These are phyloP conservation scores for Quercus alba DNA, from an alignment of 306 rosid genomes.

Conservation along the genomic window DNA sequence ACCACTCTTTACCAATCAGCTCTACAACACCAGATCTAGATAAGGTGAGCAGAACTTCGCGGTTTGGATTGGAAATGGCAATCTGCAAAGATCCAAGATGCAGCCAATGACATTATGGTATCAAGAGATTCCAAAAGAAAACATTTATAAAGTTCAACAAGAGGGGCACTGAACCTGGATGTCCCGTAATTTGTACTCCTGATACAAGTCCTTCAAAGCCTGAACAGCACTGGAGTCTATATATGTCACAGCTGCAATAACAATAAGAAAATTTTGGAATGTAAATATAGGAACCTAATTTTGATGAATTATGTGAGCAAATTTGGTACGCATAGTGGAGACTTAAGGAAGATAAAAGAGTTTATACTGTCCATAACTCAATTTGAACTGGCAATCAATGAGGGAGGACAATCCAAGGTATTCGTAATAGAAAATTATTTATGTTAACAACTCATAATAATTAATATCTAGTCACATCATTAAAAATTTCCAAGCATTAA, in stretches of 20 bases:
- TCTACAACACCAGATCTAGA: conserved; percentile 74
- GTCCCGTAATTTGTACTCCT: conserved; percentile 84
- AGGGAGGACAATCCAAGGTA: neutral
- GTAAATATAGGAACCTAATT: neutral
- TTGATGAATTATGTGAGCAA: conserved; percentile 8
- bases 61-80: conserved; percentile 84
- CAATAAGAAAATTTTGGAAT: conserved; percentile 14
- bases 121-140: neutral
- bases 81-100: conserved; percentile 51
- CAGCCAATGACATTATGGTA: conserved; percentile 1
- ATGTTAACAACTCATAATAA: too few relatives aligned
- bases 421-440: neutral
- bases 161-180: conserved; percentile 55
- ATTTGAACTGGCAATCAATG: neutral
- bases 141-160: neutral
- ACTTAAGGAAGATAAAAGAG: neutral
- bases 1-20: conserved; percentile 93
- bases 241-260: conserved; percentile 85
- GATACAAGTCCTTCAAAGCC: conserved; percentile 84
- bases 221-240: conserved; percentile 93
- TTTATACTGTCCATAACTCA: neutral
- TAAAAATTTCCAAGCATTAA: too few relatives aligned
- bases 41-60: conserved; percentile 74
- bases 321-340: neutral
- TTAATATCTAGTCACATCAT: too few relatives aligned